Percentiles rank a stretch among this genome's conserved stretches.
Conservation (phyloP, 768 basidiomycete species). For the Lentinula sp. region DNA sequence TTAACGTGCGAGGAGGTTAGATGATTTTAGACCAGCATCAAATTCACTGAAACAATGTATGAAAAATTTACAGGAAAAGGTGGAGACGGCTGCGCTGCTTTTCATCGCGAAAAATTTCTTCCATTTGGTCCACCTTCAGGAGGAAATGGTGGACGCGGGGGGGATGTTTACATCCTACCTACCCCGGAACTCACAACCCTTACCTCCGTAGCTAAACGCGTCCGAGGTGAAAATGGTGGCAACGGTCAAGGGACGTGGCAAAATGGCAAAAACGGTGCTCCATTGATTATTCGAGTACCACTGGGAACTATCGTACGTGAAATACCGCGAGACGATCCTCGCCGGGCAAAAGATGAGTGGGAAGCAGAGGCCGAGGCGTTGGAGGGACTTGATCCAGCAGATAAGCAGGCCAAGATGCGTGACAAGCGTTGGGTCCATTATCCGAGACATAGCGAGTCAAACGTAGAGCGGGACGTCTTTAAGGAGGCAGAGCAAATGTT, state of each 20-base stretch:
- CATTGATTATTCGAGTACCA: slow-evolving; percentile 76
- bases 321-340: slow-evolving; percentile 58
- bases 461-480: slow-evolving; percentile 59
- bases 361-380: slow-evolving; percentile 64
- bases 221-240: slow-evolving; percentile 60
- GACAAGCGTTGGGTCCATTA: slow-evolving; percentile 78
- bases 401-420: slow-evolving; percentile 54
- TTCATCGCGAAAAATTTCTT: slow-evolving; percentile 84
- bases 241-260: slow-evolving; percentile 84
- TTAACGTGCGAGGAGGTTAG: slow-evolving; percentile 75
- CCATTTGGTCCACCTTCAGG: slow-evolving; percentile 88
- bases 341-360: slow-evolving; percentile 63
- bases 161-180: slow-evolving; percentile 80
- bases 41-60: not conserved
- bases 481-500: slow-evolving; percentile 61
- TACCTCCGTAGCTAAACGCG: slow-evolving; percentile 59
- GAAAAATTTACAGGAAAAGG: slow-evolving; percentile 58
- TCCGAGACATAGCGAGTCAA: slow-evolving; percentile 57
- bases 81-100: slow-evolving; percentile 89
- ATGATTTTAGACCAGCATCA: not conserved
- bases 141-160: slow-evolving; percentile 87
- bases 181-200: slow-evolving; percentile 75
- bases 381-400: slow-evolving; percentile 37
- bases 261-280: slow-evolving; percentile 71
- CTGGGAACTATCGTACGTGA: slow-evolving; percentile 87